Evolutionary conservation across 345 rosid genomes (phyloP).

Genomic region (Gynandropsis gynandra): DNA sequence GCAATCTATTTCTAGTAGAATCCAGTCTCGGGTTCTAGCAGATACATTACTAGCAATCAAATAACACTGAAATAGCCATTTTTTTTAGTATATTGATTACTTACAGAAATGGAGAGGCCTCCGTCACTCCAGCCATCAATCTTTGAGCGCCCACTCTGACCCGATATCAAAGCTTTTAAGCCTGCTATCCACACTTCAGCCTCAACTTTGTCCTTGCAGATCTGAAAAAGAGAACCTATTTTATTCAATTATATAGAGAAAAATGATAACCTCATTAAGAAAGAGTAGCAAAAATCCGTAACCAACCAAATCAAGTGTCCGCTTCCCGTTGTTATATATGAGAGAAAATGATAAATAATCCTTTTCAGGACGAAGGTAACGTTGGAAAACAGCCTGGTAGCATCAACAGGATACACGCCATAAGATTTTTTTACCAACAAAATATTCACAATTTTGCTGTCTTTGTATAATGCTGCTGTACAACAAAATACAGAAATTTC

Average conservation of each 20-base stretch:
- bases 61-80: background rate
- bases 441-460: background rate
- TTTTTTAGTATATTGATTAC: constrained; percentile 10
- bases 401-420: constrained; percentile 10
- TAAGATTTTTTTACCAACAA: constrained; percentile 4
- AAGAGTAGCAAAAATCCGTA: constrained; percentile 18
- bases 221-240: constrained; percentile 36
- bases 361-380: constrained; percentile 73
- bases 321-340: constrained; percentile 69
- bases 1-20: too few species aligned
- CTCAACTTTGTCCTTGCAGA: constrained; percentile 93
- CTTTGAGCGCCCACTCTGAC: constrained; percentile 86
- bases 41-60: too few species aligned
- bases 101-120: constrained; percentile 77
- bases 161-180: constrained; percentile 64
- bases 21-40: too few species aligned
- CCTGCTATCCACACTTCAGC: constrained; percentile 92
- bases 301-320: constrained; percentile 95
- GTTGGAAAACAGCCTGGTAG: constrained; percentile 77
- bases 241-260: constrained; percentile 18
- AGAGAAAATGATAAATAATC: constrained; percentile 91
- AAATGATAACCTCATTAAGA: background rate
- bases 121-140: constrained; percentile 95
- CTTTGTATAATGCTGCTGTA: background rate
- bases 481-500: constrained; percentile 16